phyloP scores from a whole-genome alignment of 2,329 filamentous ascomycete species.

The Trichocomaceae sp. region DNA sequence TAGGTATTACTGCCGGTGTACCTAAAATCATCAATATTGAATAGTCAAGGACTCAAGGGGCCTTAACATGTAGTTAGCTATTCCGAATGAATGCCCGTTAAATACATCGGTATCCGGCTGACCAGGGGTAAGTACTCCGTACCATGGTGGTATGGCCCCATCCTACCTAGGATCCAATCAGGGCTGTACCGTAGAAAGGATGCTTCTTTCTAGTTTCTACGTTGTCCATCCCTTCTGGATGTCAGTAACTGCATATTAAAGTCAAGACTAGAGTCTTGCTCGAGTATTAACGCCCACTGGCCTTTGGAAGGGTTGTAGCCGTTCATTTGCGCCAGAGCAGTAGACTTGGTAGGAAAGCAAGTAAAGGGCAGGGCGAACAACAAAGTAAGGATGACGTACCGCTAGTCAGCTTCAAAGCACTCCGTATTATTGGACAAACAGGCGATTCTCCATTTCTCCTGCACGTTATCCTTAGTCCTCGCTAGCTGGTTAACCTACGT shows the following conservation, averaged over 20 bases:
- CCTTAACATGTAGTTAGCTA: too few species aligned
- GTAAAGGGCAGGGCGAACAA: background rate
- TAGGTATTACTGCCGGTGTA: too few species aligned
- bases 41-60: too few species aligned
- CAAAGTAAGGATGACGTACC: background rate
- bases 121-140: slow-evolving; percentile 7
- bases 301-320: too few species aligned
- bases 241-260: background rate
- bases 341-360: too few species aligned
- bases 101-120: background rate
- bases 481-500: background rate
- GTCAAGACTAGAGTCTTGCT: too few species aligned
- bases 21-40: too few species aligned
- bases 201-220: too few species aligned
- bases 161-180: background rate
- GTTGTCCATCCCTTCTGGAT: background rate
- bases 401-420: background rate
- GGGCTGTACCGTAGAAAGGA: too few species aligned
- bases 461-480: background rate
- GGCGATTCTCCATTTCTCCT: background rate
- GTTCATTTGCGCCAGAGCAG: too few species aligned
- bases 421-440: background rate
- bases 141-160: slow-evolving; percentile 3
- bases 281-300: too few species aligned
- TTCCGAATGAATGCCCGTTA: too few species aligned